Evolutionary conservation across 306 rosid species (phyloP).

Genomic region (Hippophae gyantsensis): DNA sequence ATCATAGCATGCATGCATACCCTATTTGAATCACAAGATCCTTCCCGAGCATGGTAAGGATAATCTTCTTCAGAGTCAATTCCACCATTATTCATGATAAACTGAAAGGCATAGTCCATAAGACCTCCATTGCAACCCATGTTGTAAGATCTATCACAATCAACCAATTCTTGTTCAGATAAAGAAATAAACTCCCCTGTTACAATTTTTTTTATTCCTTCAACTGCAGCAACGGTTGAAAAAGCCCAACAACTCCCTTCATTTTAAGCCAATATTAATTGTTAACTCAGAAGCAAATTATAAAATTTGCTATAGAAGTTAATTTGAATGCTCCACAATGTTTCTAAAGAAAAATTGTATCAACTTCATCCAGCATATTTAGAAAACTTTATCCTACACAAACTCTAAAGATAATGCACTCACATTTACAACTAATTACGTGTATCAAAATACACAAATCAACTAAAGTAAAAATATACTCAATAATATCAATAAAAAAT

Average conservation of each 20-base stretch:
- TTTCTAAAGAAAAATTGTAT: too few relatives aligned
- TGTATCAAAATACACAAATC: too few relatives aligned
- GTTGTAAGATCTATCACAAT: slow-evolving; percentile 64
- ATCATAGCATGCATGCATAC: slow-evolving; percentile 28
- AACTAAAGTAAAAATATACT: too few relatives aligned
- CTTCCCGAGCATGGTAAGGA: slow-evolving; percentile 54
- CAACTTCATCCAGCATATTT: too few relatives aligned
- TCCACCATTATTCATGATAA: slow-evolving; percentile 71
- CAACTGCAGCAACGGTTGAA: slow-evolving; percentile 72
- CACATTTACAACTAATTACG: too few relatives aligned
- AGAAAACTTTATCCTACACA: too few relatives aligned
- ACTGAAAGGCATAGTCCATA: slow-evolving; percentile 79
- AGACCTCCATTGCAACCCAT: slow-evolving; percentile 95
- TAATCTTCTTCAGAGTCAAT: slow-evolving; percentile 72
- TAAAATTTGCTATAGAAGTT: too few relatives aligned
- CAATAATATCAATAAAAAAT: too few relatives aligned
- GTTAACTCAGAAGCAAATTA: slow-evolving; percentile 6
- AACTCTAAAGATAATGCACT: too few relatives aligned
- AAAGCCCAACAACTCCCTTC: slow-evolving; percentile 99
- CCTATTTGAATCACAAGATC: slow-evolving; percentile 50
- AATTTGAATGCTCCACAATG: too few relatives aligned
- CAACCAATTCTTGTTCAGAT: slow-evolving; percentile 88
- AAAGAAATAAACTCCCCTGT: slow-evolving; percentile 50
- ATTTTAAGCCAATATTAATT: slow-evolving; percentile 2
- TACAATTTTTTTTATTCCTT: slow-evolving; percentile 71